Base-by-base conservation (phyloP, 257 asterid species). In the Nicotiana knightiana region DNA sequence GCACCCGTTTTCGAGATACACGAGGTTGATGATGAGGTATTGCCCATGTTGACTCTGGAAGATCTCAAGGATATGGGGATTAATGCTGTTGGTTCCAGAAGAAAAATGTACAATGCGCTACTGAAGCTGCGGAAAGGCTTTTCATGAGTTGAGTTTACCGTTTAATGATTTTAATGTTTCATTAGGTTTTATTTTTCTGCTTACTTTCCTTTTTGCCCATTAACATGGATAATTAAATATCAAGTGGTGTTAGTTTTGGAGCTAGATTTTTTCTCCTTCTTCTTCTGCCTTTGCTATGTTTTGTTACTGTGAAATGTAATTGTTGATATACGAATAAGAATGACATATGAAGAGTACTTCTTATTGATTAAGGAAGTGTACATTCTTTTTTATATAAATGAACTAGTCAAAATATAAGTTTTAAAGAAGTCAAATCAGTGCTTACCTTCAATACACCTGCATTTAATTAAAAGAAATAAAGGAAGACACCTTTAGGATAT, bases 21-120 rank as follows among this genome's bases (percentile, higher is more conserved):
- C 18, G 99, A 95, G 89, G 99, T 95, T 53, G 98, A 95, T 76
- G 97, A 92, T 57, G 97, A 95, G 83, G 96, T 95, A 65, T 65
- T 95, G 85, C 97, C 95, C 0, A 77, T 95, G 97, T 77, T 95
- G 78, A 93, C 99, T 1, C 77, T 95, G 87, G 99, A 95, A 88
- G 99, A 93, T 90, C 96, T 95, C 24, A 95, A 93, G 87, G 99
- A 93, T 84, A 95, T 95, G 99, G 98, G 98, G 54, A 89, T 95
- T 57, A 95, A 86, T 82, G 97, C 98, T 1, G 98, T 95, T 57
- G 98, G 99, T 39, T 93, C 98, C 18, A 82, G 98, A 84, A 86
- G 98, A 89, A 95, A 95, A 85, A 92, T 95, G 95, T 91, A 88
- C 81, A 77, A 91, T 13, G 90, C 97, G 16, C 89, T 95, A 77